These are phyloP conservation scores for Trichosporon faecale DNA, from an alignment of 1,284 basidiomycete genomes.

Conservation along the genomic window DNA sequence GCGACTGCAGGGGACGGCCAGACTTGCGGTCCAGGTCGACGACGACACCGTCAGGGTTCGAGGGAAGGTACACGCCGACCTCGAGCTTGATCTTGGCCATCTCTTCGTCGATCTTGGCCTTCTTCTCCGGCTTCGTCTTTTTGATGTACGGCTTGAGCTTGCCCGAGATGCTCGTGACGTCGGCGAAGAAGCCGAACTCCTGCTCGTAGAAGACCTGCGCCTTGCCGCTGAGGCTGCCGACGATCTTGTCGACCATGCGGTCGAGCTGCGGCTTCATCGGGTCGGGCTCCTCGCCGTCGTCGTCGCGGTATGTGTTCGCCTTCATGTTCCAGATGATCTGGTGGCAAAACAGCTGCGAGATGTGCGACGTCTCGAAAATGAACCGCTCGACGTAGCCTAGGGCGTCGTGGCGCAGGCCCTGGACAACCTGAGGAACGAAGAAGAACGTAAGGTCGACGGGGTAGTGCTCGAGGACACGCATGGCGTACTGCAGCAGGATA, in stretches of 20 bases:
- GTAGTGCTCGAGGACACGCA: conserved; percentile 91
- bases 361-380: conserved; percentile 95
- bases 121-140: conserved; percentile 94
- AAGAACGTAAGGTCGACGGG: conserved; percentile 96
- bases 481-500: conserved; percentile 89
- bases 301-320: conserved; percentile 93
- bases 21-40: conserved; percentile 96
- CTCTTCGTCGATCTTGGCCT: conserved; percentile 97
- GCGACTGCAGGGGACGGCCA: conserved; percentile 91
- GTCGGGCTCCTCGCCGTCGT: conserved; percentile 70
- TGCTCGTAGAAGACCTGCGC: conserved; percentile 88
- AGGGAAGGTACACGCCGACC: conserved; percentile 92
- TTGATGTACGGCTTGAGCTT: conserved; percentile 97
- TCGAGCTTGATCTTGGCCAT: conserved; percentile 95
- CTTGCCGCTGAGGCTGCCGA: conserved; percentile 82
- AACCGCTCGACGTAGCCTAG: conserved; percentile 92
- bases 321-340: conserved; percentile 99
- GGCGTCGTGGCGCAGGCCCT: conserved; percentile 83
- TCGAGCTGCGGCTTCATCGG: conserved; percentile 94
- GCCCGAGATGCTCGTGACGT: conserved; percentile 95
- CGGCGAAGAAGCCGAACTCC: conserved; percentile 94
- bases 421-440: conserved; percentile 98
- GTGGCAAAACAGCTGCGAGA: conserved; percentile 97
- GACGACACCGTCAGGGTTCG: conserved; percentile 94
- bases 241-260: conserved; percentile 75